phyloP scores from a whole-genome alignment of 2,329 filamentous ascomycete genomes.

The Monosporascus sp. region DNA sequence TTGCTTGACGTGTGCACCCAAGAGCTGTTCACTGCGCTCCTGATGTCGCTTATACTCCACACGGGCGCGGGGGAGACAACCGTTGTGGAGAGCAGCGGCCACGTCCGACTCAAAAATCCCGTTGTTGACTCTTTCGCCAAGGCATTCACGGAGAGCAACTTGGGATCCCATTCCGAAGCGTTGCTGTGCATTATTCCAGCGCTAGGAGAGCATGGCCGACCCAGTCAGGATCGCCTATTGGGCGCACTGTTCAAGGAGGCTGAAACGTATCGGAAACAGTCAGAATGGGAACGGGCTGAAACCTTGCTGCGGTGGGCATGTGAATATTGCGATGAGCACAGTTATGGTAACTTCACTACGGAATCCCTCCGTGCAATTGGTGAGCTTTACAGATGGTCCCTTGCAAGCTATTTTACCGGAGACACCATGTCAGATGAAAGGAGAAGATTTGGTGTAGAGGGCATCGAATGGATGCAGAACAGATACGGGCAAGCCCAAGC shows the following conservation, averaged over 20 bases:
- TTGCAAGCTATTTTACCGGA: not conserved
- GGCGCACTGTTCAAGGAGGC: not conserved
- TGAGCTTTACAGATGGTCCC: not conserved
- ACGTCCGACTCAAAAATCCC: not conserved
- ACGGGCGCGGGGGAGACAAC: not conserved
- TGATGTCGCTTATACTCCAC: not conserved
- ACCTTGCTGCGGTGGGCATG: not conserved
- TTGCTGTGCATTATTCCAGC: conserved; percentile 4
- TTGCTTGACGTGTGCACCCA: conserved; percentile 10
- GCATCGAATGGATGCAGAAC: not conserved
- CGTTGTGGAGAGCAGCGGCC: not conserved
- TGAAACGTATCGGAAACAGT: not conserved
- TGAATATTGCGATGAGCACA: not conserved
- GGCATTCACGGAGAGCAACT: conserved; percentile 6
- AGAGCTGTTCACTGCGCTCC: conserved; percentile 7
- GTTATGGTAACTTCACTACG: not conserved
- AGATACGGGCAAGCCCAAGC: not conserved
- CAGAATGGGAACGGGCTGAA: not conserved
- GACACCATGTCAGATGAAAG: not conserved
- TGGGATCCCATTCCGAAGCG: conserved; percentile 7
- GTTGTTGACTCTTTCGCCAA: conserved; percentile 1
- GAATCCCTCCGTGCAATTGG: not conserved
- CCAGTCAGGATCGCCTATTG: not conserved
- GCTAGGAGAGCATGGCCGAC: not conserved
- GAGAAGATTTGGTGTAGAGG: not conserved